Conservation (phyloP, 352 stramenopile species). For the Stramenopiles sp. region DNA sequence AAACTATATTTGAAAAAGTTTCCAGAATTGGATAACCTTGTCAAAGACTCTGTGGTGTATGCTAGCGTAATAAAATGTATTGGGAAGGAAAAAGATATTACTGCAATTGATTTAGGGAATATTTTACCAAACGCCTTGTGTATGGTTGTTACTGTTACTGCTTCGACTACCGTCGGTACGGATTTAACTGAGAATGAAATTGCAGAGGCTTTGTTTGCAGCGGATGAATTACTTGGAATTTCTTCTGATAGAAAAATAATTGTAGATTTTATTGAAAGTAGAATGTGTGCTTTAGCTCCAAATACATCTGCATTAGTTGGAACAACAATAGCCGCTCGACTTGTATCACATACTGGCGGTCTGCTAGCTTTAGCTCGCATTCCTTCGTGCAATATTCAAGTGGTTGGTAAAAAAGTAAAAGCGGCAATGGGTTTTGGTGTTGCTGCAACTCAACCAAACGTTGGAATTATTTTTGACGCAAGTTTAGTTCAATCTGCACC, state of each 20-base stretch:
- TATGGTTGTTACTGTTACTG: conserved; percentile 67
- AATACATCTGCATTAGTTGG: conserved; percentile 70
- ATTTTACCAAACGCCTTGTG: conserved; percentile 54
- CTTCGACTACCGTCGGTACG: conserved; percentile 46
- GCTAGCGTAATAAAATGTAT: conserved; percentile 51
- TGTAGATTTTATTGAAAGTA: conserved; percentile 47
- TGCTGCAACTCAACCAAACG: conserved; percentile 22
- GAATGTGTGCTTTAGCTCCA: conserved; percentile 56
- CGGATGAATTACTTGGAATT: conserved; percentile 43
- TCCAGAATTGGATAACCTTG: conserved; percentile 58
- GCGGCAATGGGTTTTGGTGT: conserved; percentile 11
- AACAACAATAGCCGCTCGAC: conserved; percentile 51
- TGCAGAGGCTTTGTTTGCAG: conserved; percentile 28
- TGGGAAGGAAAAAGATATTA: conserved; percentile 64
- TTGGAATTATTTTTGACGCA: conserved; percentile 55
- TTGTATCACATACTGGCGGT: conserved; percentile 68
- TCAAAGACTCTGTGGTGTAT: conserved; percentile 58
- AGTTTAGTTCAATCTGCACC: conserved; percentile 57
- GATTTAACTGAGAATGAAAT: conserved; percentile 30
- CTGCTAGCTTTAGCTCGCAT: conserved; percentile 62
- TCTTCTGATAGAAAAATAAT: conserved; percentile 39
- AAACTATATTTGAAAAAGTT: conserved; percentile 66
- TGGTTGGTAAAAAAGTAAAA: conserved; percentile 18
- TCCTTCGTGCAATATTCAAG: conserved; percentile 81
- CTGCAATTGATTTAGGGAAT: conserved; percentile 38